Percentiles rank a stretch among this genome's conserved stretches.
Conservation (phyloP, 352 stramenopile genomes). For the Blastocystis sp. region DNA sequence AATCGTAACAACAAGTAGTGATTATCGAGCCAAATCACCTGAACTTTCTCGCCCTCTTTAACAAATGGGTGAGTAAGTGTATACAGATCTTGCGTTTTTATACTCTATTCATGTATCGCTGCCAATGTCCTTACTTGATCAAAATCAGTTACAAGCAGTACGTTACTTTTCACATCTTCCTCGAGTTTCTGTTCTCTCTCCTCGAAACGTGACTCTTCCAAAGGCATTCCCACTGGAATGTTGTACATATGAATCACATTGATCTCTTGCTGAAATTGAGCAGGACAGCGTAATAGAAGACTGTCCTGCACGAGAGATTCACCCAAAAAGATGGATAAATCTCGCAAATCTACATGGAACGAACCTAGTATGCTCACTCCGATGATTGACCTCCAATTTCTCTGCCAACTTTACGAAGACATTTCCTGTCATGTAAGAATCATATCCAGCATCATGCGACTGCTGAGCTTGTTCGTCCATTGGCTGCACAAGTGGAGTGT, state of each 20-base stretch:
- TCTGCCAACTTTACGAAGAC: background rate
- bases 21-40: constrained; percentile 16
- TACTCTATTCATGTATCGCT: background rate
- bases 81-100: background rate
- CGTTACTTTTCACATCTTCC: background rate
- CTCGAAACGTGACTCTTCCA: background rate
- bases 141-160: constrained; percentile 16
- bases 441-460: constrained; percentile 25
- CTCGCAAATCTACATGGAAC: background rate
- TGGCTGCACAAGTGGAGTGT: background rate
- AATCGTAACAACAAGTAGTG: background rate
- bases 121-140: background rate
- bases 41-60: background rate
- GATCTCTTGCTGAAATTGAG: constrained; percentile 33
- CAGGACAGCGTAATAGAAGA: background rate
- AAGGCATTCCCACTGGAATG: background rate
- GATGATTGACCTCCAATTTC: background rate
- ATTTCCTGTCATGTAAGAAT: constrained; percentile 30
- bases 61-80: background rate
- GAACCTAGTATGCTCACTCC: background rate
- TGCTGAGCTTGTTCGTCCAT: background rate
- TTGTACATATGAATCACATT: constrained; percentile 44
- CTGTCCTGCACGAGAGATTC: background rate
- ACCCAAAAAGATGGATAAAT: background rate
- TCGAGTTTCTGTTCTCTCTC: background rate